Percentiles rank a stretch among this genome's conserved stretches.
phyloP scores from a whole-genome alignment of 768 basidiomycete genomes.

The Pulveroboletus frians region DNA sequence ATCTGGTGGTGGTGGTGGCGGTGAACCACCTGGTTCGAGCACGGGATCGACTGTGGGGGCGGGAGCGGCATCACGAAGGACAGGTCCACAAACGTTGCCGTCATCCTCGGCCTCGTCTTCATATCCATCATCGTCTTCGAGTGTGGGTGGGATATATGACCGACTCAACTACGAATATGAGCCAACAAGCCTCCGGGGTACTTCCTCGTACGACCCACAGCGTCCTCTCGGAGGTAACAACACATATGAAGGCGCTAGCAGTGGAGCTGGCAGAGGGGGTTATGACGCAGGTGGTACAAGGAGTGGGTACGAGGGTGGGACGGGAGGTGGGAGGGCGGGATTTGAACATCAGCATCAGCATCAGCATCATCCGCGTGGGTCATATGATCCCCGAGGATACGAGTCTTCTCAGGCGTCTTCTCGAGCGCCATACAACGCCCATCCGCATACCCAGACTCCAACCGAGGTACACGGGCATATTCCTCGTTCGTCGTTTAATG shows the following conservation, averaged over 20 bases:
- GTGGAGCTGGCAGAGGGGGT: constrained; percentile 13
- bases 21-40: constrained; percentile 13
- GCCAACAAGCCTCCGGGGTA: constrained; percentile 8
- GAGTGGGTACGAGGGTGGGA: constrained; percentile 19
- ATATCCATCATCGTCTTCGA: constrained; percentile 16
- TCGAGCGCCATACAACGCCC: constrained; percentile 18
- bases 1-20: neutral
- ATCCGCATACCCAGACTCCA: constrained; percentile 15
- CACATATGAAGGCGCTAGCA: constrained; percentile 14
- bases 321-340: constrained; percentile 9
- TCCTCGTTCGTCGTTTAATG: constrained; percentile 17
- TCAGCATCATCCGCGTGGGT: constrained; percentile 25
- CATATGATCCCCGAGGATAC: constrained; percentile 26
- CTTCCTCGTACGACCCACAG: constrained; percentile 20
- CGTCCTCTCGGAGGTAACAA: constrained; percentile 9
- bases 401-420: constrained; percentile 21
- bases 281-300: constrained; percentile 18
- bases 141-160: constrained; percentile 17
- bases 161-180: constrained; percentile 23
- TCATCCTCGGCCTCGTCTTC: constrained; percentile 11
- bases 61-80: constrained; percentile 9
- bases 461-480: constrained; percentile 18
- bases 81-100: constrained; percentile 12
- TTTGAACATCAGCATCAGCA: constrained; percentile 24
- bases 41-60: constrained; percentile 1